Percentiles rank a stretch among this genome's conserved stretches.
phyloP scores from a whole-genome alignment of 1,284 basidiomycete species.

The Ceratobasidium papillatum region DNA sequence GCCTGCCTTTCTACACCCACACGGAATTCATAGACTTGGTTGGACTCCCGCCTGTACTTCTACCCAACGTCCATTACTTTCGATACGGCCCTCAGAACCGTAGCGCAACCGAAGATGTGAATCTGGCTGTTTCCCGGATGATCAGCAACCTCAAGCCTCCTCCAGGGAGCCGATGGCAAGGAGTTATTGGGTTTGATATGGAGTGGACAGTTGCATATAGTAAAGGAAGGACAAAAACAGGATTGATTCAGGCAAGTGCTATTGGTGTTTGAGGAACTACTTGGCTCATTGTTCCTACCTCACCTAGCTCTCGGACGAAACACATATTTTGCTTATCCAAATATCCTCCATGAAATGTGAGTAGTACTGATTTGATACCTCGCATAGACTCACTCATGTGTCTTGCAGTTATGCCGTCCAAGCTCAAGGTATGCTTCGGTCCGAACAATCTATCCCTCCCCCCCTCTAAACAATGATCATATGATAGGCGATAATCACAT shows the following conservation, averaged over 20 bases:
- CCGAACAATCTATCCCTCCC: background rate
- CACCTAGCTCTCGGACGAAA: slow-evolving; percentile 38
- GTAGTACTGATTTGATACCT: background rate
- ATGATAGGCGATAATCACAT: slow-evolving; percentile 32
- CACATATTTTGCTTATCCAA: slow-evolving; percentile 41
- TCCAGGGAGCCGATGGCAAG: slow-evolving; percentile 35
- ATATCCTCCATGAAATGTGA: slow-evolving; percentile 41
- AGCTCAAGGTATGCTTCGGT: slow-evolving; percentile 25
- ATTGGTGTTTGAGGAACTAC: too few species aligned
- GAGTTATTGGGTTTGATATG: slow-evolving; percentile 44
- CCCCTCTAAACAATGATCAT: background rate
- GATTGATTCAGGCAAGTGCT: slow-evolving; percentile 26
- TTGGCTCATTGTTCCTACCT: background rate
- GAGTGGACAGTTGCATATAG: slow-evolving; percentile 37
- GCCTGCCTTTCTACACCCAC: slow-evolving; percentile 19
- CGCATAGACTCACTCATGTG: background rate
- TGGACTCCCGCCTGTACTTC: slow-evolving; percentile 6
- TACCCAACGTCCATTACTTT: slow-evolving; percentile 2
- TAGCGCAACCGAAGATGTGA: background rate
- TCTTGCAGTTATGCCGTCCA: slow-evolving; percentile 21
- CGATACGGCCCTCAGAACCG: background rate
- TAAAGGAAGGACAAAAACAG: slow-evolving; percentile 15
- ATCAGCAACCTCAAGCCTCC: slow-evolving; percentile 7
- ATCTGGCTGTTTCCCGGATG: slow-evolving; percentile 20
- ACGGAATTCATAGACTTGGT: background rate